Evolutionary conservation across 1,284 basidiomycete genomes (phyloP).

Genomic region (Sphagnurus paluster): DNA sequence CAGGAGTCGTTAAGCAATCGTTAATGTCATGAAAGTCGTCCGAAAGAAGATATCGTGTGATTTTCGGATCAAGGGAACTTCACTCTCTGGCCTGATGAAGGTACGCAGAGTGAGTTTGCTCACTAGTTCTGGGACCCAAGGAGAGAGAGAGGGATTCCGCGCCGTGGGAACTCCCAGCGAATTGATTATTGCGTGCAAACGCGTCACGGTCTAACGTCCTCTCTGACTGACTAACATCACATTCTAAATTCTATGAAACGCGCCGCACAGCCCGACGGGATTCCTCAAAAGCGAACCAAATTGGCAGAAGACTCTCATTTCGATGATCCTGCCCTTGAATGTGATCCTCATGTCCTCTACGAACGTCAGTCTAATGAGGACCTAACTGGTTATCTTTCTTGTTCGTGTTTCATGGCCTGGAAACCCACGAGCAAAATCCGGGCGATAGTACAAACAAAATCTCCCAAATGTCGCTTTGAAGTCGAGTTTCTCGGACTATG

Average conservation of each 20-base stretch:
- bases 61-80: background rate
- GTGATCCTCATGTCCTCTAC: conserved; percentile 16
- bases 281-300: conserved; percentile 13
- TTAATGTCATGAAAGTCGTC: conserved; percentile 6
- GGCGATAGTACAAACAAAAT: conserved; percentile 20
- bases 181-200: no score
- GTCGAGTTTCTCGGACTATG: conserved; percentile 36
- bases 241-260: conserved; percentile 13
- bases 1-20: conserved; percentile 21
- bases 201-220: no score
- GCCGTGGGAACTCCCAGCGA: conserved; percentile 7
- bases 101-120: background rate
- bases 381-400: conserved; percentile 37
- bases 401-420: conserved; percentile 46
- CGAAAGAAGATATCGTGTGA: background rate
- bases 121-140: background rate
- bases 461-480: conserved; percentile 32
- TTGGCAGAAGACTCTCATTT: conserved; percentile 8
- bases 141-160: background rate
- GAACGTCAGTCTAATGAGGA: conserved; percentile 18
- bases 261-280: background rate
- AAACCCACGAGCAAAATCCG: conserved; percentile 26
- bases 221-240: background rate
- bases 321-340: conserved; percentile 13
- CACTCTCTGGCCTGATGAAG: background rate